Evolutionary conservation across 805 yeast genomes (phyloP), one percentile per base, ranked within the genome.

Genomic region (Metschnikowia picachoensis): DNA sequence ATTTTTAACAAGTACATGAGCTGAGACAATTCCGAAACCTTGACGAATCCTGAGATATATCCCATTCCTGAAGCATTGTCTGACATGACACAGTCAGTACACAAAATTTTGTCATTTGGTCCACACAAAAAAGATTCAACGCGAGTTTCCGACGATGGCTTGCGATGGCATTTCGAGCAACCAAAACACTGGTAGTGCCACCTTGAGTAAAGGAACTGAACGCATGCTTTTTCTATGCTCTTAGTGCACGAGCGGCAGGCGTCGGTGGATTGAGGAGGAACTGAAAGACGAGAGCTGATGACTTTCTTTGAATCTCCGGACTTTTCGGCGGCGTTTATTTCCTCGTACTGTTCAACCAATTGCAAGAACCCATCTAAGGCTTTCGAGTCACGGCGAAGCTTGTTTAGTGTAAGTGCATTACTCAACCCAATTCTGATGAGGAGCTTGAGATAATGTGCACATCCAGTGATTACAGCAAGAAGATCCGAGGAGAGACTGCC

Each of bases 401-500:
- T 79, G 62, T 87, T 86, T 45, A 77, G 71, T 46, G 78, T 82
- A n/a, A 94, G 70, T 0, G 97, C 87, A 53, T 82, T 81, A 48
- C 81, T 78, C 35, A 94, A 74, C 0, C 97, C 94, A 58, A 81
- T 80, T 51, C 97, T 73, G 4, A 92, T 85, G 17, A 94, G 70
- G 7, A 92, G 73, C 63, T 94, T 94, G 57, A 94, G 72, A 64
- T 90, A 92, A 62, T 94, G 98, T 0, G 99, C 97, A 56, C 92
- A 71, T 0, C 95, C 90, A 1, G 97, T 88, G 5, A 91, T 91
- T 10, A 91, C 80, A 0, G 92, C 80, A 54, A 94, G 74, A 34
- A 92, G 61, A 44, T 82, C 84, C 3, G 86, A 83, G 0, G 90
- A 79, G 35, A 78, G 67, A 37, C 76, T 52, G 52, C 75, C 74